phyloP scores from a whole-genome alignment of 371 early-diverging fungal species.

The Circinella minor region DNA sequence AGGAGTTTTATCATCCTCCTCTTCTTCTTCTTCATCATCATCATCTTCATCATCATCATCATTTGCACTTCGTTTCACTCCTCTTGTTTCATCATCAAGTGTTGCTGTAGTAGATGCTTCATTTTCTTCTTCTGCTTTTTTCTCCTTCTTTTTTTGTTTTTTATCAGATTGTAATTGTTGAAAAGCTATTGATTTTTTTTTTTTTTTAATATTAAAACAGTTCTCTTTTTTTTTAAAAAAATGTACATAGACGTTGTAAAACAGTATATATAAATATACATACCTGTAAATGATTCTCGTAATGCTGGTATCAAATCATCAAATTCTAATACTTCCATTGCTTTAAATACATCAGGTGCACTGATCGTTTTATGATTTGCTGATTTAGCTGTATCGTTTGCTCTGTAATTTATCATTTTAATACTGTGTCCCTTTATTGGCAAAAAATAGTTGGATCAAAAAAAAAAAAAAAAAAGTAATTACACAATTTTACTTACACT shows the following conservation, averaged over 20 bases:
- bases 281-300: constrained; percentile 16
- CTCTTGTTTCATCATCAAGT: constrained; percentile 12
- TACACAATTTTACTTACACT: constrained; percentile 40
- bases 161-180: constrained; percentile 25
- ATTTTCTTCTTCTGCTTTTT: constrained; percentile 18
- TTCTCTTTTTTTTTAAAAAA: no score
- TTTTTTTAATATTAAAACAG: no score
- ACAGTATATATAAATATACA: background rate
- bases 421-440: no score
- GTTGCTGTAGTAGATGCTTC: constrained; percentile 17
- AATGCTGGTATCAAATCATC: constrained; percentile 43
- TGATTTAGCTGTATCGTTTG: constrained; percentile 53
- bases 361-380: constrained; percentile 62
- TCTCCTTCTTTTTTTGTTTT: constrained; percentile 25
- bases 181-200: constrained; percentile 3
- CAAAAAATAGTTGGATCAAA: no score
- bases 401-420: background rate
- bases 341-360: constrained; percentile 62
- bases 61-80: constrained; percentile 34
- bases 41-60: constrained; percentile 30
- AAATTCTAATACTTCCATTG: constrained; percentile 59
- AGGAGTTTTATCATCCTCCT: constrained; percentile 22
- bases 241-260: background rate
- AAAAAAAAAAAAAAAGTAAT: constrained; percentile 30
- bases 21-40: constrained; percentile 20